Conservation (phyloP, 2,329 filamentous ascomycete genomes). For the Ophiosphaerella korrae region DNA sequence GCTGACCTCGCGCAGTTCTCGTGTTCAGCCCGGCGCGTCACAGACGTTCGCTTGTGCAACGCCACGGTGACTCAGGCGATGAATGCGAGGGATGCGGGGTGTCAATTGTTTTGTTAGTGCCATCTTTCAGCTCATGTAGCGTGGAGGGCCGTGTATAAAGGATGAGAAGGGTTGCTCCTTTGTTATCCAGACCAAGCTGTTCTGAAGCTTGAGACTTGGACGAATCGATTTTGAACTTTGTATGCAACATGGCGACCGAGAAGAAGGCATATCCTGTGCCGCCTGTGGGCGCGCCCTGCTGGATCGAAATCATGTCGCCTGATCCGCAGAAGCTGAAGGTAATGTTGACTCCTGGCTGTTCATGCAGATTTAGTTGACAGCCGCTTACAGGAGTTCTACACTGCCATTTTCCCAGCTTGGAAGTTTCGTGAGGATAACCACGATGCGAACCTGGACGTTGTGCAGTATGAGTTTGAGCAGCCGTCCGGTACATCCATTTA, state of each 20-base stretch:
- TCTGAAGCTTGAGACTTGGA: neutral
- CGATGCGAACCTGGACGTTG: neutral
- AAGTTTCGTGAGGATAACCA: conserved; percentile 9
- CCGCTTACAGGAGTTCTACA: conserved; percentile 22
- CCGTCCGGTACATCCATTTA: conserved; percentile 11
- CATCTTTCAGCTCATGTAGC: no score
- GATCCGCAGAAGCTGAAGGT: conserved; percentile 26
- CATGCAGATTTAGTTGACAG: no score
- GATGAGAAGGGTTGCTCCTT: no score
- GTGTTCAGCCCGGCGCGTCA: conserved; percentile 1
- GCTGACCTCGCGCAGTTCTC: neutral
- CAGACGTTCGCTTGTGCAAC: neutral
- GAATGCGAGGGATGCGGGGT: neutral
- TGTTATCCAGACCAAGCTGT: no score
- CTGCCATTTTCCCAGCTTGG: conserved; percentile 24
- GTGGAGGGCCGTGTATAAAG: no score
- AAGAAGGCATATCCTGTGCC: conserved; percentile 4
- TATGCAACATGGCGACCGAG: conserved; percentile 13
- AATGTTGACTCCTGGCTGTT: neutral
- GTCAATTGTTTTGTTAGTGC: no score
- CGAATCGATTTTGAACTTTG: neutral
- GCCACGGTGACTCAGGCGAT: neutral
- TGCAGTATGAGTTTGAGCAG: conserved; percentile 17
- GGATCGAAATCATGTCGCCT: conserved; percentile 25
- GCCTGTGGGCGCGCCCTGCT: conserved; percentile 20